phyloP scores from a whole-genome alignment of 2,329 filamentous ascomycete species.

The Fusarium pseudograminearum region DNA sequence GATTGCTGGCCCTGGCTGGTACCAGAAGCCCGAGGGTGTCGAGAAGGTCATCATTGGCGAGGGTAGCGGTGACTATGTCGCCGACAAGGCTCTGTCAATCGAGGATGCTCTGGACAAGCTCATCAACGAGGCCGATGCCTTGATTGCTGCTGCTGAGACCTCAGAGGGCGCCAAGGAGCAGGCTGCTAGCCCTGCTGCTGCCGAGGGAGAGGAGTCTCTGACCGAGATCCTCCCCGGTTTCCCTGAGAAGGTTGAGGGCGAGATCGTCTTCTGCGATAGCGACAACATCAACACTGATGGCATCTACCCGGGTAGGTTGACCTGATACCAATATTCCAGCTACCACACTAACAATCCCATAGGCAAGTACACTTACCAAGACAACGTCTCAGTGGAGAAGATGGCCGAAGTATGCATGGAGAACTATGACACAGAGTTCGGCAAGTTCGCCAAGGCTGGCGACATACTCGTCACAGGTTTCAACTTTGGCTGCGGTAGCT shows the following conservation, averaged over 20 bases:
- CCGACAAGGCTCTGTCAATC: constrained; percentile 73
- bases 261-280: constrained; percentile 76
- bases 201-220: constrained; percentile 54
- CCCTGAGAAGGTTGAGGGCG: constrained; percentile 82
- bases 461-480: constrained; percentile 89
- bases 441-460: constrained; percentile 69
- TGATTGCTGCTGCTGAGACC: constrained; percentile 69
- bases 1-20: constrained; percentile 83
- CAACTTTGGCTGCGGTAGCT: constrained; percentile 89
- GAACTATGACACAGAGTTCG: constrained; percentile 87
- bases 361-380: constrained; percentile 90
- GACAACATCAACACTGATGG: constrained; percentile 82
- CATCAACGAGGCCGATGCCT: constrained; percentile 73
- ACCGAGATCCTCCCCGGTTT: constrained; percentile 88
- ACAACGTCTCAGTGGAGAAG: constrained; percentile 77
- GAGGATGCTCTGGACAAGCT: constrained; percentile 79
- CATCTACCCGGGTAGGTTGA: constrained; percentile 85
- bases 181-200: constrained; percentile 12
- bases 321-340: fast-evolving
- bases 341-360: background rate
- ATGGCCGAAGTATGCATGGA: constrained; percentile 95
- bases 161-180: constrained; percentile 1
- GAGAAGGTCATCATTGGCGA: constrained; percentile 77
- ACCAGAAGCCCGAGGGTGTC: constrained; percentile 76
- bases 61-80: constrained; percentile 73